These are phyloP conservation scores for Ceratocystis variospora DNA, from an alignment of 2,329 filamentous ascomycete species.

Conservation along the genomic window DNA sequence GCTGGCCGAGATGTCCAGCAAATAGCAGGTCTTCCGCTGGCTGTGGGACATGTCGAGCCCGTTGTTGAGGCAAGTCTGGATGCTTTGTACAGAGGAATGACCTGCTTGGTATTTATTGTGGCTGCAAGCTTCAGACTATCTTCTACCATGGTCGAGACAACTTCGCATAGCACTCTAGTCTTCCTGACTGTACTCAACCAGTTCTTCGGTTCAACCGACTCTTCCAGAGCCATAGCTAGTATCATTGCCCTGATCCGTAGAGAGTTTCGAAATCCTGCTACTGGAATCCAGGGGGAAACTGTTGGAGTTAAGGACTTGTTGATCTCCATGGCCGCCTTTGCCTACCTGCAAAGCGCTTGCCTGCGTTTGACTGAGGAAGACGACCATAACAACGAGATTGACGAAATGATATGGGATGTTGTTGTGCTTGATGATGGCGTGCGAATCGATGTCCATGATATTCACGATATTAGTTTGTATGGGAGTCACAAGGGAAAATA, in stretches of 20 bases:
- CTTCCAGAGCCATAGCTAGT: conserved; percentile 51
- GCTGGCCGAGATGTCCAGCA: conserved; percentile 36
- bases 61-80: conserved; percentile 44
- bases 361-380: conserved; percentile 39
- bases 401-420: conserved; percentile 53
- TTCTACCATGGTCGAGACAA: conserved; percentile 39
- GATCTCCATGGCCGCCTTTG: conserved; percentile 45
- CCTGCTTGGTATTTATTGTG: conserved; percentile 46
- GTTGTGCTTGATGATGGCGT: conserved; percentile 47
- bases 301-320: conserved; percentile 49
- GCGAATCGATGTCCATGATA: conserved; percentile 37
- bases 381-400: conserved; percentile 32
- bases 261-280: conserved; percentile 50
- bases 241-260: conserved; percentile 50
- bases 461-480: conserved; percentile 28
- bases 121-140: conserved; percentile 47
- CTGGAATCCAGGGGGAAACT: conserved; percentile 43
- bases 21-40: conserved; percentile 20
- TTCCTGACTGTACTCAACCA: conserved; percentile 47
- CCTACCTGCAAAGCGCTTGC: conserved; percentile 47
- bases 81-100: conserved; percentile 43
- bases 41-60: conserved; percentile 39
- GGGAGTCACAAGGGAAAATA: conserved; percentile 22
- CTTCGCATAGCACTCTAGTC: conserved; percentile 44
- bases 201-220: conserved; percentile 55